A percentile compares a stretch with the other conserved stretches of the same genome.
Evolutionary conservation across 768 basidiomycete species (phyloP).

Genomic region (Russula lepida): DNA sequence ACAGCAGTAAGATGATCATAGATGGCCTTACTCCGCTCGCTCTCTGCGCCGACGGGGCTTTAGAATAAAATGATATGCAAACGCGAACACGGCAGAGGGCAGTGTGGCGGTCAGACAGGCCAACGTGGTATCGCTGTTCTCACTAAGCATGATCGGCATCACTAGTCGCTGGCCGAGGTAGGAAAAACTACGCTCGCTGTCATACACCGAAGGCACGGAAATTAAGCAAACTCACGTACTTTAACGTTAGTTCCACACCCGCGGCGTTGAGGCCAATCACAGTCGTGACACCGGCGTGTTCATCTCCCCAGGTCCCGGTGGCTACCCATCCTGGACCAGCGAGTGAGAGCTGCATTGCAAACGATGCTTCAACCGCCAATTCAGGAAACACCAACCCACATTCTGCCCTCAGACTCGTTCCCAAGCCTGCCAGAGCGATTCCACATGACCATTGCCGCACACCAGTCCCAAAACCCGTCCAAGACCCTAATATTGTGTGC

Average conservation of each 20-base stretch:
- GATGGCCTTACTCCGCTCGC: slow-evolving; percentile 42
- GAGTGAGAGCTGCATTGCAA: slow-evolving; percentile 42
- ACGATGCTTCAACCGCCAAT: slow-evolving; percentile 45
- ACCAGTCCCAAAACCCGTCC: slow-evolving; percentile 42
- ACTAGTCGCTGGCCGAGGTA: slow-evolving; percentile 51
- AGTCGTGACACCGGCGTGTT: slow-evolving; percentile 37
- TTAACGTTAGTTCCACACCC: slow-evolving; percentile 46
- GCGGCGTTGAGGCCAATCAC: slow-evolving; percentile 36
- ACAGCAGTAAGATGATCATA: slow-evolving; percentile 9
- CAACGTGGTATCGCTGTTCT: slow-evolving; percentile 38
- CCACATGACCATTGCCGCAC: slow-evolving; percentile 43
- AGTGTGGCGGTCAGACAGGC: slow-evolving; percentile 45
- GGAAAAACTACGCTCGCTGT: slow-evolving; percentile 33
- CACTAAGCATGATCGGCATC: slow-evolving; percentile 50
- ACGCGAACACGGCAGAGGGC: slow-evolving; percentile 43
- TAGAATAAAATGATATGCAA: slow-evolving; percentile 51
- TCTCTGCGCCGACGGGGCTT: slow-evolving; percentile 46
- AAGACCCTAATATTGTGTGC: slow-evolving; percentile 34
- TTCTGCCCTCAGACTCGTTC: slow-evolving; percentile 44
- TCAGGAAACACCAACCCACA: slow-evolving; percentile 46
- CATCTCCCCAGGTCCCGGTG: slow-evolving; percentile 43
- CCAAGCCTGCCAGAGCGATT: slow-evolving; percentile 37
- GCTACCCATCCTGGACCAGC: slow-evolving; percentile 36
- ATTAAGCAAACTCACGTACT: slow-evolving; percentile 36
- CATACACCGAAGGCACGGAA: slow-evolving; percentile 19